A percentile compares a stretch with the other conserved stretches of the same genome.
Conservation (phyloP, 2,329 filamentous ascomycete genomes). For the Pseudopyricularia cyperi region DNA sequence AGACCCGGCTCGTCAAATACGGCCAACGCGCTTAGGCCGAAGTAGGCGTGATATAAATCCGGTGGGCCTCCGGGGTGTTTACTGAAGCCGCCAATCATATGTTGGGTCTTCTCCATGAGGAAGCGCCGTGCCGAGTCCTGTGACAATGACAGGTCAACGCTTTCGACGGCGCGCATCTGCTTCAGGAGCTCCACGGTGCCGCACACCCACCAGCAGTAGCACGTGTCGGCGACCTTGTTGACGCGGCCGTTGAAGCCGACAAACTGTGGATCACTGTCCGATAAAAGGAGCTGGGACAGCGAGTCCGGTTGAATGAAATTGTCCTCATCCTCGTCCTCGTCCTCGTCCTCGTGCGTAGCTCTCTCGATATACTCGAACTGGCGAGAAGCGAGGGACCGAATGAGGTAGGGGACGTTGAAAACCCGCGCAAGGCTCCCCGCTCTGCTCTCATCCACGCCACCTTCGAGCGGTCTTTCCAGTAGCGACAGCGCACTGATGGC, state of each 20-base stretch:
- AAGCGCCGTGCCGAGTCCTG: constrained; percentile 55
- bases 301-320: constrained; percentile 15
- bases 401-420: constrained; percentile 20
- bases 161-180: constrained; percentile 37
- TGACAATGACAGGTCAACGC: constrained; percentile 44
- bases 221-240: constrained; percentile 90
- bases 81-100: constrained; percentile 72
- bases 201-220: constrained; percentile 87
- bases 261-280: constrained; percentile 22
- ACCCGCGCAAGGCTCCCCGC: constrained; percentile 18
- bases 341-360: constrained; percentile 24
- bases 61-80: constrained; percentile 56
- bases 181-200: constrained; percentile 39
- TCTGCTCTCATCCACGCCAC: constrained; percentile 13
- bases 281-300: constrained; percentile 20
- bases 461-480: constrained; percentile 44
- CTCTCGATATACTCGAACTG: constrained; percentile 47
- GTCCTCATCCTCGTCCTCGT: constrained; percentile 19
- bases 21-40: constrained; percentile 70
- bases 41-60: constrained; percentile 78
- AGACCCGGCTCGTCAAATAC: constrained; percentile 59
- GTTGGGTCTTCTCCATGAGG: constrained; percentile 75
- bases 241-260: constrained; percentile 80
- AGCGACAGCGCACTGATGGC: constrained; percentile 67
- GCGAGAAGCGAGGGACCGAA: constrained; percentile 39